A percentile compares a stretch with the other conserved stretches of the same genome.
Evolutionary conservation across 768 basidiomycete species (phyloP).

Genomic region (Panaeolus papilionaceus): DNA sequence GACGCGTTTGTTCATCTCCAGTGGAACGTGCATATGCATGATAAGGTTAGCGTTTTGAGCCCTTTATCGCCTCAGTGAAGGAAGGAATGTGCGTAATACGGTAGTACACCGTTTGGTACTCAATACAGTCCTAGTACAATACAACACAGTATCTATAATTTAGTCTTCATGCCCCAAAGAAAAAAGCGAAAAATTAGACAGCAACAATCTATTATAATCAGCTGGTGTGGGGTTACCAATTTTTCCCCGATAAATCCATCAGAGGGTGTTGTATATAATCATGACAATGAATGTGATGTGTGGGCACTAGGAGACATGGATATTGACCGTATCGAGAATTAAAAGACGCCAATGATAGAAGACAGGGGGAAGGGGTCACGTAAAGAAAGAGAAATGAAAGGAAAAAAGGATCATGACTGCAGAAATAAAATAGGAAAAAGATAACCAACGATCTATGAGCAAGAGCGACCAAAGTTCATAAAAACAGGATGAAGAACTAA

Average conservation of each 20-base stretch:
- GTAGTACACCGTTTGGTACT: neutral
- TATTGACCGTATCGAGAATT: slow-evolving; percentile 3
- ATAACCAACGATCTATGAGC: slow-evolving; percentile 5
- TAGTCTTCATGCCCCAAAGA: neutral
- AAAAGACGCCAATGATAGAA: neutral
- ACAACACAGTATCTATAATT: neutral
- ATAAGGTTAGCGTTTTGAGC: neutral
- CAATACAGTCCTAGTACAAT: neutral
- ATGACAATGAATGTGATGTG: slow-evolving; percentile 15
- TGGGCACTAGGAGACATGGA: slow-evolving; percentile 11
- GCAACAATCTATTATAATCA: neutral
- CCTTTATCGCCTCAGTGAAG: neutral
- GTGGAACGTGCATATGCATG: neutral
- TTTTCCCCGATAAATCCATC: neutral
- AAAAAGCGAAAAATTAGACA: neutral
- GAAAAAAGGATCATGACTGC: neutral
- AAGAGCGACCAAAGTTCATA: slow-evolving; percentile 11
- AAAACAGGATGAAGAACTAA: neutral
- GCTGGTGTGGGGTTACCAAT: neutral
- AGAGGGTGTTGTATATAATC: slow-evolving; percentile 9
- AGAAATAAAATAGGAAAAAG: neutral
- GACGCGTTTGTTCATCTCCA: neutral
- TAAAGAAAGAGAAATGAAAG: neutral
- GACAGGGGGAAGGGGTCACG: neutral
- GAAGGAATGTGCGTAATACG: neutral